These are phyloP conservation scores for Fusarium nisikadoi DNA, from an alignment of 2,329 filamentous ascomycete species.

Conservation along the genomic window DNA sequence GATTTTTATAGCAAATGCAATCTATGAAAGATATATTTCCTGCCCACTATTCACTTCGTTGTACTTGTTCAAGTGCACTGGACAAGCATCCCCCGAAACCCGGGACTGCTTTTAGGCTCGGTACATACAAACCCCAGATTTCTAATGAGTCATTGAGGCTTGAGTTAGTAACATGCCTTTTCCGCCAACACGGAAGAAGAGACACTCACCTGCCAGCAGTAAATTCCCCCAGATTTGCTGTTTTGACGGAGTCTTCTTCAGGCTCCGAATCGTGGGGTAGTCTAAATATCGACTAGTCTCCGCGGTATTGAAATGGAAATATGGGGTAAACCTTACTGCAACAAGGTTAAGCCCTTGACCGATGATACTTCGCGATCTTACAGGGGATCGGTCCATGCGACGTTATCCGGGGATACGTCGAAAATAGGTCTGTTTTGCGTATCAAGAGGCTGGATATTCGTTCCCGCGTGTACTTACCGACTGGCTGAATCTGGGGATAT, in stretches of 20 bases:
- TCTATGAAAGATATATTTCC: fast-evolving
- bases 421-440: too few relatives aligned
- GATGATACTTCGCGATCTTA: background rate
- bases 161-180: fast-evolving
- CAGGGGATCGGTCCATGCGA: background rate
- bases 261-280: background rate
- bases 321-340: background rate
- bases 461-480: background rate
- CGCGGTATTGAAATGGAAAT: background rate
- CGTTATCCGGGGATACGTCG: background rate
- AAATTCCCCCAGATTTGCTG: background rate
- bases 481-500: background rate
- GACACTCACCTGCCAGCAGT: fast-evolving
- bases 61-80: background rate
- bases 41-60: fast-evolving
- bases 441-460: background rate
- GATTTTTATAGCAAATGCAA: fast-evolving
- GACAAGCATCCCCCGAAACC: too few relatives aligned
- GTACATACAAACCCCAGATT: background rate
- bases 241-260: background rate
- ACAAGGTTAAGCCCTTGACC: background rate
- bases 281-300: constrained; percentile 15
- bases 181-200: fast-evolving
- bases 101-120: background rate
- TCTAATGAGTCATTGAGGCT: background rate